Percentiles rank a stretch among this genome's conserved stretches.
Conservation (phyloP, 345 rosid species). For the Abelmoschus esculentus region DNA sequence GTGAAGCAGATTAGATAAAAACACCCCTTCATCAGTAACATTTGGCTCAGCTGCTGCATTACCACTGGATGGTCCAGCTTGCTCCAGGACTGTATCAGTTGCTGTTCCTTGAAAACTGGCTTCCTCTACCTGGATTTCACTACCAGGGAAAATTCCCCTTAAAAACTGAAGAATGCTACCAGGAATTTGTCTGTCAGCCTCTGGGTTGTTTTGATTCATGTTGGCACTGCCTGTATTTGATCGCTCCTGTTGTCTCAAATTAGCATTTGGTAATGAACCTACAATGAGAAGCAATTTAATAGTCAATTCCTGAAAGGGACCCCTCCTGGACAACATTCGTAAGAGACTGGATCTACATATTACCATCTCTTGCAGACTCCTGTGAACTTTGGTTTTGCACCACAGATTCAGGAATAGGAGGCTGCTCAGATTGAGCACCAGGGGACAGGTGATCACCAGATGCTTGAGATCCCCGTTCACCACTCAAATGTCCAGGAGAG, state of each 20-base stretch:
- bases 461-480: constrained; percentile 33
- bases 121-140: constrained; percentile 47
- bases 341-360: background rate
- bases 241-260: constrained; percentile 31
- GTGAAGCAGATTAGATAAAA: constrained; percentile 55
- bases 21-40: constrained; percentile 45
- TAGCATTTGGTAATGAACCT: constrained; percentile 32
- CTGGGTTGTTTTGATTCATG: constrained; percentile 29
- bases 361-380: constrained; percentile 41
- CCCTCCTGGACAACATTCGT: background rate
- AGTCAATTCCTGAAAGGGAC: background rate
- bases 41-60: constrained; percentile 30
- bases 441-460: constrained; percentile 27
- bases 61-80: constrained; percentile 21
- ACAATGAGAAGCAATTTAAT: constrained; percentile 12
- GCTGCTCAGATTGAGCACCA: constrained; percentile 32
- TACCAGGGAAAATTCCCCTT: constrained; percentile 47
- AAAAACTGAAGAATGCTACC: constrained; percentile 40
- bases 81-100: constrained; percentile 25
- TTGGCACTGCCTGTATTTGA: constrained; percentile 28
- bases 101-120: constrained; percentile 23
- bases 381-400: constrained; percentile 27
- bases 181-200: constrained; percentile 37
- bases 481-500: constrained; percentile 30
- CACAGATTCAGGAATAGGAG: constrained; percentile 26